Evolutionary conservation across 805 yeast species (phyloP).

Genomic region (Blastobotrys parvus): DNA sequence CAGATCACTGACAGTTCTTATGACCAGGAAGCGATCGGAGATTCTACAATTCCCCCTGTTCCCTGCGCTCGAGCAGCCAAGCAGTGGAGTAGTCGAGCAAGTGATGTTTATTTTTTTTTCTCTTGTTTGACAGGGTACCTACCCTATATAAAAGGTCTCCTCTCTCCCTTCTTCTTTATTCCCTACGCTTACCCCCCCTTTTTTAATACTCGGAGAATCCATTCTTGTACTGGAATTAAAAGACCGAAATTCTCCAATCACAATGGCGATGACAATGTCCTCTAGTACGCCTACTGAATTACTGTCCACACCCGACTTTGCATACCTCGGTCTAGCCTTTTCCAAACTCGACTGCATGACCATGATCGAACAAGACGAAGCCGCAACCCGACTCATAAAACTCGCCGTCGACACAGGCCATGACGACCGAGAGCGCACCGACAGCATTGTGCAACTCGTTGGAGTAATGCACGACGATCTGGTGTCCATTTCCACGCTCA

Average conservation of each 20-base stretch:
- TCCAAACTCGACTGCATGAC: neutral
- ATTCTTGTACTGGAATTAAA: too few relatives aligned
- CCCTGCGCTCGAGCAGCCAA: too few relatives aligned
- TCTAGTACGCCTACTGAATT: neutral
- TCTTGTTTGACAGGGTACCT: too few relatives aligned
- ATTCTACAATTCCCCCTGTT: too few relatives aligned
- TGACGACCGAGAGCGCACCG: neutral
- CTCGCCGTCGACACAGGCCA: neutral
- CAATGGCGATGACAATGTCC: neutral
- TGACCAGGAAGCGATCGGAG: too few relatives aligned
- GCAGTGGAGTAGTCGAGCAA: too few relatives aligned
- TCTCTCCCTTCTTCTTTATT: too few relatives aligned
- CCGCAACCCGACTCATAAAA: neutral
- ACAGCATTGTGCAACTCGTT: neutral
- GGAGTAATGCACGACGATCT: neutral
- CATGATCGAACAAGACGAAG: neutral
- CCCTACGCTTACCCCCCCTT: too few relatives aligned
- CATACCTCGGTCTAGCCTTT: neutral
- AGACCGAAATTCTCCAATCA: neutral
- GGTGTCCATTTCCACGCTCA: neutral
- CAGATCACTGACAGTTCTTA: too few relatives aligned
- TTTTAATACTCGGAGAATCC: too few relatives aligned
- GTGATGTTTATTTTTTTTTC: too few relatives aligned
- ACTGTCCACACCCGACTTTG: neutral
- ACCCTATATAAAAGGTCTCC: too few relatives aligned